Evolutionary conservation across 352 stramenopile genomes (phyloP).

Genomic region (Phytophthora melonis): DNA sequence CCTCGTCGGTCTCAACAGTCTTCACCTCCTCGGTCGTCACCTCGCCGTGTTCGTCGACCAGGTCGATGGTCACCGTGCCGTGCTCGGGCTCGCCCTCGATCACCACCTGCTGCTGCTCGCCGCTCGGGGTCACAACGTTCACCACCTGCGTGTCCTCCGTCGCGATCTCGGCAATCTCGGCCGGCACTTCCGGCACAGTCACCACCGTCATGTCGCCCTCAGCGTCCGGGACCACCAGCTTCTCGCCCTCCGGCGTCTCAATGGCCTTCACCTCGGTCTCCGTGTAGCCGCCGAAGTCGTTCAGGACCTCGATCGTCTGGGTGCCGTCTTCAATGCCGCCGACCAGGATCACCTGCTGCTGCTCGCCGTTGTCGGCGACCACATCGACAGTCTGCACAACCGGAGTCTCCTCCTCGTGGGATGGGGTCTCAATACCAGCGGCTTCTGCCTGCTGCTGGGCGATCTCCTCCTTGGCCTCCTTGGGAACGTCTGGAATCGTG

Average conservation of each 20-base stretch:
- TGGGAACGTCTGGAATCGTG: neutral
- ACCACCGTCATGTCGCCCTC: neutral
- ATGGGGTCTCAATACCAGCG: too few relatives aligned
- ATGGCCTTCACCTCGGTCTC: neutral
- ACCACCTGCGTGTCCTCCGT: slow-evolving; percentile 6
- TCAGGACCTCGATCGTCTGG: slow-evolving; percentile 4
- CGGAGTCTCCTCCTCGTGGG: too few relatives aligned
- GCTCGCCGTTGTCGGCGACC: neutral
- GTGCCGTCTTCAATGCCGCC: slow-evolving; percentile 5
- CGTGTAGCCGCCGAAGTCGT: neutral
- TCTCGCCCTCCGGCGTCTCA: slow-evolving; percentile 6
- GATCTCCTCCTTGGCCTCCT: neutral
- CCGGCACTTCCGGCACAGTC: neutral
- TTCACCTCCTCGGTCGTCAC: neutral
- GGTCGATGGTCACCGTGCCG: neutral
- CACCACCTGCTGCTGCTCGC: slow-evolving; percentile 6
- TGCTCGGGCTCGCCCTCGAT: slow-evolving; percentile 4
- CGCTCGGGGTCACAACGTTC: slow-evolving; percentile 11
- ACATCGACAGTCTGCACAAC: slow-evolving; percentile 2
- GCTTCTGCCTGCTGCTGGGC: neutral
- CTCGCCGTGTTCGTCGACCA: neutral
- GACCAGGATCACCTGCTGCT: slow-evolving; percentile 8
- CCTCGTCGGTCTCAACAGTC: neutral
- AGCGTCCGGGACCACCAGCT: neutral
- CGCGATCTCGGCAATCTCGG: neutral